Base-by-base conservation (phyloP, 2,329 filamentous ascomycete genomes). In the Epichloe hybrida region DNA sequence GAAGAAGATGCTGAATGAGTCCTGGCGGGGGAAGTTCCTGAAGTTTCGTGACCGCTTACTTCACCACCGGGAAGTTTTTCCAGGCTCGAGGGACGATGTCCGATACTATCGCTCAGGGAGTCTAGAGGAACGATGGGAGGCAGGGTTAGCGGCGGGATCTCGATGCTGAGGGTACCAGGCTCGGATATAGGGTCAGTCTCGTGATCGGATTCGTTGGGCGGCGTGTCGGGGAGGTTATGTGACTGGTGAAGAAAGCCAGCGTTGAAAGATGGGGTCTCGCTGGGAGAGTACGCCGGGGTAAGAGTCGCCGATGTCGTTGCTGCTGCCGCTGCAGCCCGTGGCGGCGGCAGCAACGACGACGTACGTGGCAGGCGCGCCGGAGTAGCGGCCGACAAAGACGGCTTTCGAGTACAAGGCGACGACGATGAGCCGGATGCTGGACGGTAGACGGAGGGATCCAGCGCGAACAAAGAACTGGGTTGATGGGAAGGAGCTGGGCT, bases 261-360 rank as follows among this genome's bases (percentile, higher is more conserved):
- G 43, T 39, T 42, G 17, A 45, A 49, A 17, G 44, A 43, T 12
- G 50, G 43, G 17, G 27, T 35, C 34, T 53, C 52, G 23, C 43
- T 34, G 17, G 46, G 39, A 20, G 46, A 48, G 20, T 50, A 54
- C 11, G 40, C 42, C 27, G 50, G 52, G 12, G 52, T 50, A 6
- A 43, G 39, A 12, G 48, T 37, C 17, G 52, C n/a, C 27, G 49
- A n/a, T 41, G 49, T 54, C 48, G 53, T 55, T 45, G 51, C 52
- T 53, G 54, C 52, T 44, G 50, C 52, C 50, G 52, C 53, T 23
- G 48, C 44, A 39, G 43, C 27, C n/a, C 48, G 62, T 55, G 64
- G 62, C 37, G 69, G 64, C 42, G 70, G 68, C n/a, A 72, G 61
- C 49, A 74, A 63, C 43, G 72, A 73, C 35, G 71, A 72, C 27